A percentile compares a stretch with the other conserved stretches of the same genome.
Evolutionary conservation across 1,284 basidiomycete genomes (phyloP).

Genomic region (Erythrobasidium hasegawianum): DNA sequence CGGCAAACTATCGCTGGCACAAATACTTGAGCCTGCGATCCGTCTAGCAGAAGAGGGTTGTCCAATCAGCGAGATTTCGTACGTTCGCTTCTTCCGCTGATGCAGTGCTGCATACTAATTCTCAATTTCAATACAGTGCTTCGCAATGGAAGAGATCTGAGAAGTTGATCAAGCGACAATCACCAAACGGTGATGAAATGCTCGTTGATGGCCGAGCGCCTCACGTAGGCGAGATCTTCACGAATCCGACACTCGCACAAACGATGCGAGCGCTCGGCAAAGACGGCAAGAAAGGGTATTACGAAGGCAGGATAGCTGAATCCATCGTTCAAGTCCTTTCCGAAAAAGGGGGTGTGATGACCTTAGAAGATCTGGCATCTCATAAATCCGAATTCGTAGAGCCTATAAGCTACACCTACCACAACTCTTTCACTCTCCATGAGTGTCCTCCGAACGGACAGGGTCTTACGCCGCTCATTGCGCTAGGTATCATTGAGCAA

Average conservation of each 20-base stretch:
- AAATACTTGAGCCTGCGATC: constrained; percentile 72
- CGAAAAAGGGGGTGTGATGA: constrained; percentile 83
- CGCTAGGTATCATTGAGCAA: constrained; percentile 84
- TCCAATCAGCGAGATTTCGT: constrained; percentile 15
- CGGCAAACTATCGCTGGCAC: constrained; percentile 68
- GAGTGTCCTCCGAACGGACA: constrained; percentile 81
- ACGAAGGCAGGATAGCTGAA: constrained; percentile 81
- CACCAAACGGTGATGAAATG: constrained; percentile 77
- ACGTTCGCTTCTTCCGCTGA: background rate
- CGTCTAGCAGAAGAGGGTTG: constrained; percentile 46
- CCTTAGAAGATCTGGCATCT: constrained; percentile 75
- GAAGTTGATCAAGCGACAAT: constrained; percentile 70
- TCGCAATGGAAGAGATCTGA: constrained; percentile 67
- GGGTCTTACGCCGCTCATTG: constrained; percentile 87
- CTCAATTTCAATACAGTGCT: constrained; percentile 14
- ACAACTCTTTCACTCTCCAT: constrained; percentile 64
- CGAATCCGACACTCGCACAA: constrained; percentile 66
- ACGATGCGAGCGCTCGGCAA: constrained; percentile 77
- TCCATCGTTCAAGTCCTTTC: constrained; percentile 71
- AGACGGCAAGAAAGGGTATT: constrained; percentile 84
- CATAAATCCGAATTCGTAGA: constrained; percentile 76
- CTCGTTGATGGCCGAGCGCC: constrained; percentile 73
- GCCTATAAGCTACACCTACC: constrained; percentile 85
- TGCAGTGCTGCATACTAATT: background rate
- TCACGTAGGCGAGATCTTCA: constrained; percentile 47